These are phyloP conservation scores for Prunus dulcis DNA, from an alignment of 306 rosid species.

Conservation along the genomic window DNA sequence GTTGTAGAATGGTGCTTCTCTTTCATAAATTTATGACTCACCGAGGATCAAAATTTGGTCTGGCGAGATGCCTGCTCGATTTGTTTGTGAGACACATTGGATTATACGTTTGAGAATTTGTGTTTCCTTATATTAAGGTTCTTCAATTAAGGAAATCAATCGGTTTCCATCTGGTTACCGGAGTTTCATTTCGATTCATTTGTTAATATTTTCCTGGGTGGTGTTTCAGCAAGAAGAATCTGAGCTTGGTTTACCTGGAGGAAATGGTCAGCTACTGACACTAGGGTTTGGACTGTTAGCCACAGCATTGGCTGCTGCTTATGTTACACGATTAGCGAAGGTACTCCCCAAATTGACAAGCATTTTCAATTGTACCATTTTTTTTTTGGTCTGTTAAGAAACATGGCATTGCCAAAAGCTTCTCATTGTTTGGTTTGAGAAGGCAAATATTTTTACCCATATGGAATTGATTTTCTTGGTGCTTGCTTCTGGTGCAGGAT, in stretches of 20 bases:
- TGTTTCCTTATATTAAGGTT: not conserved
- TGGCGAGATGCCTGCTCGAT: not conserved
- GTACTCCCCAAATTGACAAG: slow-evolving; percentile 28
- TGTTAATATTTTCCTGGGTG: not conserved
- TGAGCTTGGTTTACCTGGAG: slow-evolving; percentile 56
- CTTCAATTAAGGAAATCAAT: not conserved
- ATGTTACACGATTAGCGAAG: slow-evolving; percentile 89
- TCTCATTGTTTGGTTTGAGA: not conserved
- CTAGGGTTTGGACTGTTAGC: slow-evolving; percentile 79
- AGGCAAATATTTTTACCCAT: not conserved
- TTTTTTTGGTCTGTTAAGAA: not conserved
- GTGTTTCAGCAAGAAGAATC: slow-evolving; percentile 90
- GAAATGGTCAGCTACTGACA: slow-evolving; percentile 73
- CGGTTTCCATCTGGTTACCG: not conserved
- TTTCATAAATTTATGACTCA: not conserved
- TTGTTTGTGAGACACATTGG: not conserved
- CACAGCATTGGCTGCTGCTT: slow-evolving; percentile 85
- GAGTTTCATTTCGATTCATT: not conserved
- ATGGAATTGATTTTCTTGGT: not conserved
- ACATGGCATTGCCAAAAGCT: not conserved
- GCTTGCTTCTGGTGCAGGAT: slow-evolving; percentile 34
- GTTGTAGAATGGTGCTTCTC: not conserved
- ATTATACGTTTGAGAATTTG: not conserved
- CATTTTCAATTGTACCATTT: not conserved
- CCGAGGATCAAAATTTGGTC: not conserved